Percentiles rank a stretch among this genome's conserved stretches.
Evolutionary conservation across 768 basidiomycete genomes (phyloP).

Genomic region (Obba rivulosa): DNA sequence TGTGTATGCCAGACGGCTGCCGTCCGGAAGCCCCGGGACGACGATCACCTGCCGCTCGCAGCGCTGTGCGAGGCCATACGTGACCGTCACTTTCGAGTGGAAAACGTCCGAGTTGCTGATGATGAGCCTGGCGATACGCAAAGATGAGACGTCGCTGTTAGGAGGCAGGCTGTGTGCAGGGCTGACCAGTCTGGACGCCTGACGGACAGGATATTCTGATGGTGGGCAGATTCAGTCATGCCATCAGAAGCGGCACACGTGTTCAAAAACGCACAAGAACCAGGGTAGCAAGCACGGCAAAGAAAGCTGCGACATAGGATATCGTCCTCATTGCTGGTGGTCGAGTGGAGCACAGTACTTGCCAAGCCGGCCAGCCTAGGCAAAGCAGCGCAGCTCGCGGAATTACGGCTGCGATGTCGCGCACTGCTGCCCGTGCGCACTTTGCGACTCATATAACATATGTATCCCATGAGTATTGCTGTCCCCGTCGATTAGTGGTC

Average conservation of each 20-base stretch:
- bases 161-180: slow-evolving; percentile 7
- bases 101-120: slow-evolving; percentile 36
- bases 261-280: slow-evolving; percentile 42
- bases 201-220: slow-evolving; percentile 53
- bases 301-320: slow-evolving; percentile 61
- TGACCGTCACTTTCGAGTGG: slow-evolving; percentile 41
- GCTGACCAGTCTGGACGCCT: slow-evolving; percentile 61
- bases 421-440: background rate
- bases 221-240: background rate
- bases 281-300: slow-evolving; percentile 46
- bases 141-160: background rate
- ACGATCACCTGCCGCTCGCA: slow-evolving; percentile 50
- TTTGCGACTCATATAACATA: background rate
- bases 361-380: background rate
- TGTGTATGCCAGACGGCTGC: slow-evolving; percentile 43
- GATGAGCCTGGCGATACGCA: slow-evolving; percentile 32
- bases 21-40: slow-evolving; percentile 40
- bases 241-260: background rate
- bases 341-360: background rate
- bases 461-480: background rate
- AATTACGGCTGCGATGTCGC: no score
- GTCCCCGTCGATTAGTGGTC: slow-evolving; percentile 42
- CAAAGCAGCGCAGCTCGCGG: background rate
- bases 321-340: slow-evolving; percentile 51
- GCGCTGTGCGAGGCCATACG: slow-evolving; percentile 53